Conservation (phyloP, 768 basidiomycete genomes). For the Naganishia kalamii region DNA sequence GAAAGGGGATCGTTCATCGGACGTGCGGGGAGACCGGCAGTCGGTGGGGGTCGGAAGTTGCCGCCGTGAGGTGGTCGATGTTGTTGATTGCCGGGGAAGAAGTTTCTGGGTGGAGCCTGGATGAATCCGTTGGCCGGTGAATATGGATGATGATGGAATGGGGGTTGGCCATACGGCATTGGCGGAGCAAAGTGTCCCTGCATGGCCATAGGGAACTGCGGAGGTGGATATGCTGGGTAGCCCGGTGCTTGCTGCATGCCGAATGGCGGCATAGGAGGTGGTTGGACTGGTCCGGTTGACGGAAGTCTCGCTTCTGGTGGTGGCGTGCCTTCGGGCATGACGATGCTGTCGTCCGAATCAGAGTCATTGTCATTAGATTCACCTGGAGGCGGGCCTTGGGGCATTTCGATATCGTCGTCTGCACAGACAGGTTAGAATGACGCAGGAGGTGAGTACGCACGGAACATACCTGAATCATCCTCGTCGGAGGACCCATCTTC, state of each 20-base stretch:
- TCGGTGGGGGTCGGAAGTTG: conserved; percentile 43
- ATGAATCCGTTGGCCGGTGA: background rate
- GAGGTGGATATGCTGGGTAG: conserved; percentile 28
- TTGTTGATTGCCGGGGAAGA: conserved; percentile 20
- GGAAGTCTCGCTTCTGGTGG: conserved; percentile 36
- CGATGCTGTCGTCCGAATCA: conserved; percentile 71
- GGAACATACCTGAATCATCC: conserved; percentile 4
- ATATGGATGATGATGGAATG: background rate
- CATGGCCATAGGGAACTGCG: conserved; percentile 39
- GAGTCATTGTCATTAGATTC: conserved; percentile 47
- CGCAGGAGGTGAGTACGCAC: background rate
- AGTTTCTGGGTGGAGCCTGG: conserved; percentile 9
- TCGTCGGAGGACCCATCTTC: conserved; percentile 25
- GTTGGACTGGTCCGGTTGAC: background rate
- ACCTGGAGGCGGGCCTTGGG: conserved; percentile 25
- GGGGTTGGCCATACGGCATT: conserved; percentile 23
- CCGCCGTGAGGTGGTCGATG: background rate
- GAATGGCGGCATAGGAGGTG: conserved; percentile 4
- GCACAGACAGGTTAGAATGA: background rate
- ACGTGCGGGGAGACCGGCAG: conserved; percentile 31
- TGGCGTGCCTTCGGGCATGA: conserved; percentile 78
- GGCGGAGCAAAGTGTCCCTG: conserved; percentile 2
- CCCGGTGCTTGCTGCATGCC: conserved; percentile 31
- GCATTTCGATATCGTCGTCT: conserved; percentile 28
- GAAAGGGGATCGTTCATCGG: conserved; percentile 64